These are phyloP conservation scores for Radiomyces spectabilis DNA, from an alignment of 192 early-diverging fungal species.

Conservation along the genomic window DNA sequence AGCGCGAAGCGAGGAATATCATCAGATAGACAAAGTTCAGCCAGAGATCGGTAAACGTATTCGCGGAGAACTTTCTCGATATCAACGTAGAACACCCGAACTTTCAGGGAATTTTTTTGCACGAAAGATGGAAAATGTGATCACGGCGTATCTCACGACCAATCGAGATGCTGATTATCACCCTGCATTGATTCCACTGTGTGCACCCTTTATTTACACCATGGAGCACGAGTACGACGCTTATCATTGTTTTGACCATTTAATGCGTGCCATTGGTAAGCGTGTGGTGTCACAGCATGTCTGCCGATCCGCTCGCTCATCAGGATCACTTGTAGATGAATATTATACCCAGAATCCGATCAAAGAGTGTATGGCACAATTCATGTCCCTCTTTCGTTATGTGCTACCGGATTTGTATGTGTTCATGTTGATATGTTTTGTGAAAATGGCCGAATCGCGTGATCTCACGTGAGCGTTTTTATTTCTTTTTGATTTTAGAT, in stretches of 20 bases:
- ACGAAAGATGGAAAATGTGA: constrained; percentile 67
- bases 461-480: no score
- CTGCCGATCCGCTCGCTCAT: neutral
- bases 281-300: constrained; percentile 1
- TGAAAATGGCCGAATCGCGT: no score
- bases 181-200: constrained; percentile 63
- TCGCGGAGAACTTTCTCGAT: constrained; percentile 67
- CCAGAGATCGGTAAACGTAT: constrained; percentile 64
- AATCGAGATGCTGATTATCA: constrained; percentile 69
- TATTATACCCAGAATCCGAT: constrained; percentile 51
- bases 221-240: constrained; percentile 66
- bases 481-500: constrained; percentile 20
- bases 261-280: constrained; percentile 59
- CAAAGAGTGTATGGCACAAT: constrained; percentile 72
- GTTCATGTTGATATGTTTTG: no score
- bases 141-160: constrained; percentile 73
- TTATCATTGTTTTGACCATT: constrained; percentile 70
- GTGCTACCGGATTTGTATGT: constrained; percentile 79
- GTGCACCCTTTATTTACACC: constrained; percentile 74
- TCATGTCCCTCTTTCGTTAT: constrained; percentile 75
- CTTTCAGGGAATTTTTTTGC: constrained; percentile 1
- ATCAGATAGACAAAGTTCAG: constrained; percentile 60
- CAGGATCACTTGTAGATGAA: constrained; percentile 44
- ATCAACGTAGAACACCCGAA: constrained; percentile 32
- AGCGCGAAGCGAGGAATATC: constrained; percentile 54